These are phyloP conservation scores for Vishniacozyma victoriae DNA, from an alignment of 768 basidiomycete species.

Conservation along the genomic window DNA sequence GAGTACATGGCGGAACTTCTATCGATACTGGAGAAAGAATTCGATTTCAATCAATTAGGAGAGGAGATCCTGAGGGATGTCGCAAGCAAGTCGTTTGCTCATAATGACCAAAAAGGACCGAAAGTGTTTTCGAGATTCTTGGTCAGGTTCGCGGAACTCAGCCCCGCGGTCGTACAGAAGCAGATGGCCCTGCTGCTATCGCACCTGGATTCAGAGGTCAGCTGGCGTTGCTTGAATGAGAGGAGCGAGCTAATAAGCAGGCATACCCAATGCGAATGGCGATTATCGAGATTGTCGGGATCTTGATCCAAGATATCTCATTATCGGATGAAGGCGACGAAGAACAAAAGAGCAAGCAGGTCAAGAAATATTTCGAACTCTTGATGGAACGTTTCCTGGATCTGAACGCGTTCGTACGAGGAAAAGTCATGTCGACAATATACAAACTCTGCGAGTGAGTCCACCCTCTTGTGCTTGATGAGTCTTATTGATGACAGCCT, in stretches of 20 bases:
- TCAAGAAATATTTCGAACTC: constrained; percentile 71
- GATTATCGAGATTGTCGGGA: constrained; percentile 81
- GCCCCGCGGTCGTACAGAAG: constrained; percentile 74
- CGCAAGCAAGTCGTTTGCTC: constrained; percentile 24
- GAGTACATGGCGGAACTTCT: constrained; percentile 92
- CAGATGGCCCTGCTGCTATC: constrained; percentile 77
- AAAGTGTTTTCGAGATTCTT: constrained; percentile 80
- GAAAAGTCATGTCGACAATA: constrained; percentile 74
- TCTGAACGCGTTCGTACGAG: constrained; percentile 80
- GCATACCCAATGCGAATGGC: constrained; percentile 95
- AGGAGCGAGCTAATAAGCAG: constrained; percentile 49
- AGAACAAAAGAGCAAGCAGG: constrained; percentile 59
- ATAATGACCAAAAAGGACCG: constrained; percentile 72
- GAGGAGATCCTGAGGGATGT: constrained; percentile 72
- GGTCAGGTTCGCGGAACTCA: constrained; percentile 68
- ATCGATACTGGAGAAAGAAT: constrained; percentile 70
- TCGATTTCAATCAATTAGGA: constrained; percentile 78
- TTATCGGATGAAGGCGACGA: constrained; percentile 51
- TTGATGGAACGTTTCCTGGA: constrained; percentile 85
- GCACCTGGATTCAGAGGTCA: constrained; percentile 87
- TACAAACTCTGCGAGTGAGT: constrained; percentile 66
- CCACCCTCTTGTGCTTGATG: neutral
- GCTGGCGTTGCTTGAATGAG: constrained; percentile 9
- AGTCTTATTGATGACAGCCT: constrained; percentile 46
- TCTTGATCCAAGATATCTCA: constrained; percentile 75